Conservation (phyloP, 176 grass and related monocot genomes). For the Paspalum vaginatum region DNA sequence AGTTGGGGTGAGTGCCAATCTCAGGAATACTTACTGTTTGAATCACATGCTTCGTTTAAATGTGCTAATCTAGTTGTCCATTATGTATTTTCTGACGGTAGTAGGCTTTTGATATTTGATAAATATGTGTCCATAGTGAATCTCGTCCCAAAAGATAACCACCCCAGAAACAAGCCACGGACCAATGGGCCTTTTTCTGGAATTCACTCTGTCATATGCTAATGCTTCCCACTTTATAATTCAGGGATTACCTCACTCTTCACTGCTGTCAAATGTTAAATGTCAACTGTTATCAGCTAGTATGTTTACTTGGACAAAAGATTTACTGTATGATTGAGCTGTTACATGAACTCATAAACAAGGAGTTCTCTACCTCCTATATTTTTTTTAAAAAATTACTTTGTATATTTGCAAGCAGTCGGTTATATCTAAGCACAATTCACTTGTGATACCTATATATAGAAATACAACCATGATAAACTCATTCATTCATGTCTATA, state of each 20-base stretch:
- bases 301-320: constrained; percentile 26
- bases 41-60: constrained; percentile 23
- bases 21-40: constrained; percentile 23
- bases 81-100: neutral
- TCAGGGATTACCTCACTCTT: neutral
- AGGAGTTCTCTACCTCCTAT: neutral
- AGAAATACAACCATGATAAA: constrained; percentile 24
- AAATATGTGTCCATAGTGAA: constrained; percentile 4
- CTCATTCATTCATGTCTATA: constrained; percentile 35
- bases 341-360: constrained; percentile 26
- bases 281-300: neutral
- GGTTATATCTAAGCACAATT: neutral
- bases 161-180: neutral
- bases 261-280: neutral
- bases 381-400: constrained; percentile 28
- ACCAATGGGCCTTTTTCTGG: neutral
- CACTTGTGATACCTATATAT: constrained; percentile 27
- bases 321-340: constrained; percentile 8
- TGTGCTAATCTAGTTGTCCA: neutral
- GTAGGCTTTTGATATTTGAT: constrained; percentile 10
- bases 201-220: constrained; percentile 12
- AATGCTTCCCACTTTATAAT: constrained; percentile 9
- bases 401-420: constrained; percentile 16
- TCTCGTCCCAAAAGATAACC: constrained; percentile 10
- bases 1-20: constrained; percentile 69